A percentile compares a stretch with the other conserved stretches of the same genome.
These are phyloP conservation scores for Nitzschia sp. DNA, from an alignment of 108 stramenopile genomes.

Conservation along the genomic window DNA sequence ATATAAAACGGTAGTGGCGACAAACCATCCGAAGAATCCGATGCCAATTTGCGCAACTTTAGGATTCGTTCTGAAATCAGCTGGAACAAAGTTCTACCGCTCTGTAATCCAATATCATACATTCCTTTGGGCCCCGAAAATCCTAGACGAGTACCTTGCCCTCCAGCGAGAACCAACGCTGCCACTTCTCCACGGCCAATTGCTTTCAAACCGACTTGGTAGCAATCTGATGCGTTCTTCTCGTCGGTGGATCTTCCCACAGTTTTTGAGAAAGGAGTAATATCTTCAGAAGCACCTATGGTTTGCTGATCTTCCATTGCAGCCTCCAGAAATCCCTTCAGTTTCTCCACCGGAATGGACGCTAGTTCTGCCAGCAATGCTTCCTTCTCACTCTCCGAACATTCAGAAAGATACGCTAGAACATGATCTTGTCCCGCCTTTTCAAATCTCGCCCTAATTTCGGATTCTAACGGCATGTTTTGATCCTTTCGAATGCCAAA, in stretches of 20 bases:
- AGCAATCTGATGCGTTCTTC: slow-evolving; percentile 15
- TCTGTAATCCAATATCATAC: slow-evolving; percentile 93
- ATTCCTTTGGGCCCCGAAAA: slow-evolving; percentile 95
- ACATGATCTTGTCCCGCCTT: slow-evolving; percentile 61
- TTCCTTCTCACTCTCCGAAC: slow-evolving; percentile 26
- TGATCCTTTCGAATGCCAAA: too few relatives aligned
- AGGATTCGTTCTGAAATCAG: slow-evolving; percentile 84
- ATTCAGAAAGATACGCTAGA: slow-evolving; percentile 26
- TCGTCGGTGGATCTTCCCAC: slow-evolving; percentile 42
- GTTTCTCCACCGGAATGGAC: slow-evolving; percentile 56
- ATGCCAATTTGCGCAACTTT: slow-evolving; percentile 53
- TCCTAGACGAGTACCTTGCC: slow-evolving; percentile 96
- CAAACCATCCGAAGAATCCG: slow-evolving; percentile 2
- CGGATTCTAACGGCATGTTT: slow-evolving; percentile 20
- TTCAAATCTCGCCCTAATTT: slow-evolving; percentile 51
- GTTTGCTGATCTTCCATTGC: slow-evolving; percentile 53
- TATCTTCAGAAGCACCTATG: slow-evolving; percentile 30
- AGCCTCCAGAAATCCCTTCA: slow-evolving; percentile 43
- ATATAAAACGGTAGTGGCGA: slow-evolving; percentile 83
- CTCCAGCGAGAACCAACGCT: slow-evolving; percentile 90
- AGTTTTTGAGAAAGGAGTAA: slow-evolving; percentile 59
- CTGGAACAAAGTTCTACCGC: slow-evolving; percentile 81
- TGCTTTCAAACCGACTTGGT: slow-evolving; percentile 61
- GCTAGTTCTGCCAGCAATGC: slow-evolving; percentile 46
- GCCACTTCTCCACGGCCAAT: slow-evolving; percentile 78